Evolutionary conservation across 192 early-diverging fungal genomes (phyloP).

Genomic region (Entomortierella chlamydospora): DNA sequence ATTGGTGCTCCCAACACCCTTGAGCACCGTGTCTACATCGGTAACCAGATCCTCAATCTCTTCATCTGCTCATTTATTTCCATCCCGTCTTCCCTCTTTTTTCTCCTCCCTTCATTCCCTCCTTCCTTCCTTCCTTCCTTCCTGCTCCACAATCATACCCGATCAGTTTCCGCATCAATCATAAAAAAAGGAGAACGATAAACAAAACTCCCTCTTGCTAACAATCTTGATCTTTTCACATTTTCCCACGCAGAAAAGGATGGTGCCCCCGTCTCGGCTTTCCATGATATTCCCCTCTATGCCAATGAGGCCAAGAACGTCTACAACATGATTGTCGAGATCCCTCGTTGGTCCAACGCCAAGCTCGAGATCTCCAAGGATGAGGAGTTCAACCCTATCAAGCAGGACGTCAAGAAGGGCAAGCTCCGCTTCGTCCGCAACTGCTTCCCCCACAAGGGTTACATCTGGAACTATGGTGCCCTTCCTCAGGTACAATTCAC

Average conservation of each 20-base stretch:
- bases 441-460: slow-evolving; percentile 99
- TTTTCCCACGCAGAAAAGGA: slow-evolving; percentile 69
- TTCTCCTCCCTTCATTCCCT: no score
- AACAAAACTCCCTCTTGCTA: not conserved
- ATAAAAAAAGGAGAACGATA: no score
- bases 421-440: slow-evolving; percentile 98
- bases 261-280: slow-evolving; percentile 89
- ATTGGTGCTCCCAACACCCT: slow-evolving; percentile 90
- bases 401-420: slow-evolving; percentile 99
- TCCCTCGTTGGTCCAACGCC: slow-evolving; percentile 98
- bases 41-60: slow-evolving; percentile 52
- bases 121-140: not conserved
- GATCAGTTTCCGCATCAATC: no score
- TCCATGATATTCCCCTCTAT: slow-evolving; percentile 98
- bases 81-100: no score
- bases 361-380: slow-evolving; percentile 99
- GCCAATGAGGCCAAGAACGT: slow-evolving; percentile 91
- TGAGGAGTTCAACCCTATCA: slow-evolving; percentile 97
- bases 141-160: no score
- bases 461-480: slow-evolving; percentile 99
- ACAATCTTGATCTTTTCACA: not conserved
- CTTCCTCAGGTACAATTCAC: slow-evolving; percentile 83
- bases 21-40: slow-evolving; percentile 91
- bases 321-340: slow-evolving; percentile 98
- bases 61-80: no score